phyloP scores from a whole-genome alignment of 768 basidiomycete species.

The Lactarius indigo region DNA sequence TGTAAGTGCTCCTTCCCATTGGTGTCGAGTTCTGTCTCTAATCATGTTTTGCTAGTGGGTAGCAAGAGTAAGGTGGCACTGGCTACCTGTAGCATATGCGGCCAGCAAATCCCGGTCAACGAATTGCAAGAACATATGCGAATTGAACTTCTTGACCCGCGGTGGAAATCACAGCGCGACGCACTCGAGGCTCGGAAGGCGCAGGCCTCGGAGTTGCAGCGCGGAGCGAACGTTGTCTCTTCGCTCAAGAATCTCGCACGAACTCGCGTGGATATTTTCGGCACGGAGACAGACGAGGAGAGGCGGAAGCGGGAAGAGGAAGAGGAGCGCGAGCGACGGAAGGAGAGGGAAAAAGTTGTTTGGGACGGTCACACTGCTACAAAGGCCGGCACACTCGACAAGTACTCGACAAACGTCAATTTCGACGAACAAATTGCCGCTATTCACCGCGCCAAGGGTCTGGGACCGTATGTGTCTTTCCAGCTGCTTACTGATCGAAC shows the following conservation, averaged over 20 bases:
- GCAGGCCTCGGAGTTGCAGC: conserved; percentile 81
- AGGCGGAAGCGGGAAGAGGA: conserved; percentile 84
- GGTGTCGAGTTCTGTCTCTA: conserved; percentile 4
- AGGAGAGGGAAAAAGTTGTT: conserved; percentile 90
- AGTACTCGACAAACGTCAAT: conserved; percentile 89
- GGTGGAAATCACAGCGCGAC: conserved; percentile 96
- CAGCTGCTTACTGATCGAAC: conserved; percentile 11
- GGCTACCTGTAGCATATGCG: conserved; percentile 89
- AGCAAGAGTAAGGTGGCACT: conserved; percentile 65
- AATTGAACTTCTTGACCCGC: conserved; percentile 94
- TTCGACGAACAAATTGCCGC: conserved; percentile 98
- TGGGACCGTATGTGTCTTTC: conserved; percentile 64
- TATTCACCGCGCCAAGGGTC: conserved; percentile 89
- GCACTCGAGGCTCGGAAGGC: conserved; percentile 85
- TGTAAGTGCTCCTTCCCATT: conserved; percentile 45
- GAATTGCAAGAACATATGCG: conserved; percentile 98
- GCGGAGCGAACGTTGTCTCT: conserved; percentile 89
- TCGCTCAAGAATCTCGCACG: conserved; percentile 91
- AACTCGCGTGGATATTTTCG: conserved; percentile 97
- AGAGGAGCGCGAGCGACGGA: conserved; percentile 72
- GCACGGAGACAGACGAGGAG: conserved; percentile 90
- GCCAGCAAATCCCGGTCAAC: conserved; percentile 94
- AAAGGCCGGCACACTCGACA: conserved; percentile 87
- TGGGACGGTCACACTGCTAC: conserved; percentile 99
- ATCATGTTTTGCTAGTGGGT: conserved; percentile 48